Base-by-base conservation (phyloP, 2,329 filamentous ascomycete genomes). In the Ambrosiella cleistominuta region DNA sequence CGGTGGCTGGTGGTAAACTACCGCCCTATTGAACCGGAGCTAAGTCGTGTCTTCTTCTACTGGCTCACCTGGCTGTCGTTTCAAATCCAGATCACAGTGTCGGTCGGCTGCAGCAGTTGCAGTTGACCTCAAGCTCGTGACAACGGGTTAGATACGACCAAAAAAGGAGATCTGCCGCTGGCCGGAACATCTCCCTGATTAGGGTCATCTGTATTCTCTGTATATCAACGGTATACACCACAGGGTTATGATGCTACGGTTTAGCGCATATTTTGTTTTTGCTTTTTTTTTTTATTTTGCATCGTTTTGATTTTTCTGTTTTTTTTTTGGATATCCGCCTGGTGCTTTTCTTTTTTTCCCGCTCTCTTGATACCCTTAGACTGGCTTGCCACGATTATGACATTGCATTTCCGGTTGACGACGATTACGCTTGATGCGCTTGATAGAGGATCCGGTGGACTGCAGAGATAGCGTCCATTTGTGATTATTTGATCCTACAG, bases 1-100 rank as follows among this genome's bases (percentile, higher is more conserved):
- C 83, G 85, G 84, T 88, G 77, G 78, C 88, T 83, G 85, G 85
- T 88, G 77, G 78, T 80, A 79, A 74, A 70, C 60, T 7, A 49
- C 11, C 37, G 7, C n/a, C 45, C 15, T 37, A 38, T 38, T 38
- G n/a, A 12, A 13, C 7, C n/a, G 38, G 7, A 12, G 38, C n/a
- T 27, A 17, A 19, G 11, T 38, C 15, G 35, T 36, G 17, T 53
- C 47, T 52, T 42, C 47, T 9, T 39, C 5, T 57, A 40, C n/a
- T n/a, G 4, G n/a, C 17, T 37, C 7, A 44, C n/a, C 15, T 35
- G 13, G 2, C 27, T n/a, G 7, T 51, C 35, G 56, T 35, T 7
- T 19, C 36, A n/a, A 17, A 40, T 11, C 17, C 11, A 42, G 3
- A 55, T 61, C 55, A 57, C 45, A 44, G 54, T 59, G 47, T 57